These are phyloP conservation scores for Backusella liffmaniae DNA, from an alignment of 192 early-diverging fungal genomes.

Conservation along the genomic window DNA sequence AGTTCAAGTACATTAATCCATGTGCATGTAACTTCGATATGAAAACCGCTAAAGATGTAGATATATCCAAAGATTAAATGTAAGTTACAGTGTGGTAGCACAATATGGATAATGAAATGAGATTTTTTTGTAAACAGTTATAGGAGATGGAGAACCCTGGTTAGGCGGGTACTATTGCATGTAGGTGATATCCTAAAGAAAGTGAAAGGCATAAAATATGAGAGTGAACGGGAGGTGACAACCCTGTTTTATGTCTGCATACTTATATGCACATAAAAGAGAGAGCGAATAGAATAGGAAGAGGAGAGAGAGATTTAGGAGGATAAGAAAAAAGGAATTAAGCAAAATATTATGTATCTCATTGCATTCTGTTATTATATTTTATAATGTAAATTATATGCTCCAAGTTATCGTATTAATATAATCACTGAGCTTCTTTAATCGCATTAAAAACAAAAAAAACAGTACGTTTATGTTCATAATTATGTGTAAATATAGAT, in stretches of 20 bases:
- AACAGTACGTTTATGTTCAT: too few relatives aligned
- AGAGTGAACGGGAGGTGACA: neutral
- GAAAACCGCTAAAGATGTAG: too few relatives aligned
- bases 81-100: neutral
- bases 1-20: too few relatives aligned
- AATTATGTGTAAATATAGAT: too few relatives aligned
- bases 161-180: neutral
- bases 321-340: neutral
- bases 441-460: too few relatives aligned
- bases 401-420: too few relatives aligned
- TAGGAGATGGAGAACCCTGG: neutral
- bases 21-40: too few relatives aligned
- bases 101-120: neutral
- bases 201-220: neutral
- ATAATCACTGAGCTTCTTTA: too few relatives aligned
- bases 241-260: neutral
- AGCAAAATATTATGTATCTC: too few relatives aligned
- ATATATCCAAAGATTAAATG: too few relatives aligned
- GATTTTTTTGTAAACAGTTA: neutral
- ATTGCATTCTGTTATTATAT: neutral
- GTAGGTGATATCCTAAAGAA: neutral
- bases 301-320: neutral
- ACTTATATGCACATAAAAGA: neutral
- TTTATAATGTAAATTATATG: neutral
- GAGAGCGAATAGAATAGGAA: neutral